These are phyloP conservation scores for Tinospora cordifolia DNA, from an alignment of 164 flowering plant species.

Conservation along the genomic window DNA sequence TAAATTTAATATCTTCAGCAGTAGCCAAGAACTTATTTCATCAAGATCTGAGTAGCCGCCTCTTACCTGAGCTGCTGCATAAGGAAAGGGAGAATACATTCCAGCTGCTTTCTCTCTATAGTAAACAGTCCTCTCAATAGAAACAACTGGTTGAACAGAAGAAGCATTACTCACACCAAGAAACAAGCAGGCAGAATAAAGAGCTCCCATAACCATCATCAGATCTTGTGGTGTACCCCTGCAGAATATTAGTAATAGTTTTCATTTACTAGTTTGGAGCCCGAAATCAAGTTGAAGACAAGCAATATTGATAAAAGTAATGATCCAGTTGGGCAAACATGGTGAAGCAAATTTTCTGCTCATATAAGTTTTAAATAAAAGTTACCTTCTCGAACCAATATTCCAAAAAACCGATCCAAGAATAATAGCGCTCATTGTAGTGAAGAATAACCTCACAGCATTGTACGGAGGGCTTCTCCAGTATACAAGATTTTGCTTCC, in stretches of 20 bases:
- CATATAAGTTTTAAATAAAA: not conserved
- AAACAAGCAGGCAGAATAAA: slow-evolving; percentile 63
- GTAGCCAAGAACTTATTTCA: not conserved
- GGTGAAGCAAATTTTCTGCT: not conserved
- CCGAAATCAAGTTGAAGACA: not conserved
- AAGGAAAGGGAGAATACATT: slow-evolving; percentile 74
- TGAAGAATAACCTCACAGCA: slow-evolving; percentile 57
- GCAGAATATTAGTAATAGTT: slow-evolving; percentile 6
- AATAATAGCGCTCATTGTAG: slow-evolving; percentile 49
- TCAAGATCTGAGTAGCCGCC: slow-evolving; percentile 4
- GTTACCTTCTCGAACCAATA: slow-evolving; percentile 68
- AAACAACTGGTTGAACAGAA: slow-evolving; percentile 74
- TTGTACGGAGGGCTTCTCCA: slow-evolving; percentile 92
- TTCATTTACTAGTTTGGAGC: not conserved
- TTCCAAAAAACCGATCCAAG: slow-evolving; percentile 79
- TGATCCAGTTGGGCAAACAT: not conserved
- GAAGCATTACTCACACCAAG: slow-evolving; percentile 80
- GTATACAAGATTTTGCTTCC: slow-evolving; percentile 82
- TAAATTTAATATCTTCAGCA: not conserved
- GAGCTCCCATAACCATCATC: slow-evolving; percentile 64
- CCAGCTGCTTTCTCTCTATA: slow-evolving; percentile 89
- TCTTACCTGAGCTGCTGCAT: slow-evolving; percentile 78
- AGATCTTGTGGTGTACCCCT: slow-evolving; percentile 51
- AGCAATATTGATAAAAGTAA: not conserved
- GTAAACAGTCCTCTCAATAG: slow-evolving; percentile 84